Base-by-base conservation (phyloP, 1,139 yeast species). In the Yamadazyma sp. region DNA sequence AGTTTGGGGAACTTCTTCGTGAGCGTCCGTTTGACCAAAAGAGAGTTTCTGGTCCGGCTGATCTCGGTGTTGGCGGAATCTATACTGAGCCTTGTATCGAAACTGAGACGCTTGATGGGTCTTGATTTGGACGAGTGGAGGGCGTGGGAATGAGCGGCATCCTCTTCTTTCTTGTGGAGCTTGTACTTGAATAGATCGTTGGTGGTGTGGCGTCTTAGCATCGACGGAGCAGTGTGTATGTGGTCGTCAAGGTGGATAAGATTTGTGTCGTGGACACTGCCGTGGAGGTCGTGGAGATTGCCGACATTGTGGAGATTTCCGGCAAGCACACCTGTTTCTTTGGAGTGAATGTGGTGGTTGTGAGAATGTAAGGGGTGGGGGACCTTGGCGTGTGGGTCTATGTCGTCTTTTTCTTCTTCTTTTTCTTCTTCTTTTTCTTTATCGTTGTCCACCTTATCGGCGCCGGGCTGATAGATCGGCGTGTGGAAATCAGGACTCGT, bases 31-130 rank as follows among this genome's bases (percentile, higher is more conserved):
- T 68, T 73, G n/a, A 64, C 61, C 10, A 68, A 41, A 12, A 71
- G 56, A 1, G 76, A 61, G 41, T 63, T 62, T 42, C 76, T 57
- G 71, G 74, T 66, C 40, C 72, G 59, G 38, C 61, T 57, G 30
- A 73, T 61, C 44, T 76, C 80, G 14, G 48, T 45, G 34, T 48
- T 46, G 12, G 48, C 44, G 10, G 54, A 47, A 28, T 50, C 55
- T 15, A 43, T 44, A 23, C 43, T 40, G 10, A 20, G 16, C 13
- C 40, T 17, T 12, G 32, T 17, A 22, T 35, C 38, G 24, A 40
- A 20, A 34, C 43, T 40, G n/a, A 21, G 32, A 16, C 41, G 23
- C n/a, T 37, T 37, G 11, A 29, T 21, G 10, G 34, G 34, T 28
- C 35, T 40, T 10, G 33, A 24, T 13, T 26, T 23, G 15, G 35